phyloP scores from a whole-genome alignment of 2,329 filamentous ascomycete species.

The Orbilia blumenaviensis region DNA sequence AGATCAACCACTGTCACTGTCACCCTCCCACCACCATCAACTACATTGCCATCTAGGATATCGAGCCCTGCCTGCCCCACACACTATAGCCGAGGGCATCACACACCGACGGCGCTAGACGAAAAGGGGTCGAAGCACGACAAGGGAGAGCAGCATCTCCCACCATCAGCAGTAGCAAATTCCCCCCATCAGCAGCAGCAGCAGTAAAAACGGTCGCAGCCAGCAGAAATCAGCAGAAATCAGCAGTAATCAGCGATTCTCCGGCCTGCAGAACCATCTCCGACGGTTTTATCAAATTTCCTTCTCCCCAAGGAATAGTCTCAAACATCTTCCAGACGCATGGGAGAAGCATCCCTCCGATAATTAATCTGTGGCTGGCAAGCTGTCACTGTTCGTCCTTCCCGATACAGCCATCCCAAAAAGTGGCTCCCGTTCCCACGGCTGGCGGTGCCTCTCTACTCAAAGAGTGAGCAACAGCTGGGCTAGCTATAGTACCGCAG shows the following conservation, averaged over 20 bases:
- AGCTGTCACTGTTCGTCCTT: conserved; percentile 20
- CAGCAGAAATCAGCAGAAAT: background rate
- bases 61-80: conserved; percentile 22
- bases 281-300: background rate
- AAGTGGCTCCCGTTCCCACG: conserved; percentile 7
- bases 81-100: conserved; percentile 31
- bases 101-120: conserved; percentile 12
- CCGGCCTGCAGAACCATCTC: background rate
- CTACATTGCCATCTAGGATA: background rate
- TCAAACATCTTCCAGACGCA: background rate
- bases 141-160: conserved; percentile 6
- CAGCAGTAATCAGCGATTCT: background rate
- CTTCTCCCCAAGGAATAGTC: background rate
- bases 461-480: background rate
- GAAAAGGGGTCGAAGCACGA: conserved; percentile 18
- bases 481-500: conserved; percentile 19
- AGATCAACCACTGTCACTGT: background rate
- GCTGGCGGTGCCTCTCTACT: conserved; percentile 12
- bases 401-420: conserved; percentile 10
- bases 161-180: background rate
- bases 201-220: background rate
- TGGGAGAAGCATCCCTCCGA: conserved; percentile 9
- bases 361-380: conserved; percentile 2
- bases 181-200: background rate
- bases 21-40: background rate